These are phyloP conservation scores for Bruguiera parviflora DNA, from an alignment of 345 rosid species.

Conservation along the genomic window DNA sequence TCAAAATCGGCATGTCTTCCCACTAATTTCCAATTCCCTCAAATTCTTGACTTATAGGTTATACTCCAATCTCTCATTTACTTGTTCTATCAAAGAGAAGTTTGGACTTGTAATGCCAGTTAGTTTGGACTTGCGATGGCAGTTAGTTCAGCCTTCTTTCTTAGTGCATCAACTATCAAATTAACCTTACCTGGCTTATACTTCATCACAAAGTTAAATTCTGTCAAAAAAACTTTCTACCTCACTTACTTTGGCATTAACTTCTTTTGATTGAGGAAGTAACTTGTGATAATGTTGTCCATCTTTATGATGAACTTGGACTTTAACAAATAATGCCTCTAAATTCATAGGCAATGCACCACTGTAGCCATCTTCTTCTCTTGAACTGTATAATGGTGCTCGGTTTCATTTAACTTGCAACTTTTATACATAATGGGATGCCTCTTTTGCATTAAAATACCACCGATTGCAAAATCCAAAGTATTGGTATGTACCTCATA, in stretches of 20 bases:
- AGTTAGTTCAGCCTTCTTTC: background rate
- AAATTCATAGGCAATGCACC: background rate
- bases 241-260: too few species aligned
- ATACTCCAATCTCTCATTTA: background rate
- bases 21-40: background rate
- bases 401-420: background rate
- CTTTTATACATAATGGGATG: background rate
- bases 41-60: background rate
- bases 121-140: too few species aligned
- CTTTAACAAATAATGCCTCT: background rate
- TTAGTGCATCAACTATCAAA: background rate
- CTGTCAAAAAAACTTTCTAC: background rate
- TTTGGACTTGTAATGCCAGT: too few species aligned
- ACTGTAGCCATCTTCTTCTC: background rate
- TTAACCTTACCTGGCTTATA: background rate
- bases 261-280: constrained; percentile 2
- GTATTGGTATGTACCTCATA: background rate
- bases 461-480: background rate
- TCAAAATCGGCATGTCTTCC: background rate
- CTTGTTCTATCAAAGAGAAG: background rate
- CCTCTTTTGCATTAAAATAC: background rate
- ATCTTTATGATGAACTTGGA: background rate
- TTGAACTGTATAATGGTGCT: background rate
- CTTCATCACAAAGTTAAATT: background rate
- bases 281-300: background rate